These are phyloP conservation scores for Solanum lycopersicoides DNA, from an alignment of 257 asterid species.

Conservation along the genomic window DNA sequence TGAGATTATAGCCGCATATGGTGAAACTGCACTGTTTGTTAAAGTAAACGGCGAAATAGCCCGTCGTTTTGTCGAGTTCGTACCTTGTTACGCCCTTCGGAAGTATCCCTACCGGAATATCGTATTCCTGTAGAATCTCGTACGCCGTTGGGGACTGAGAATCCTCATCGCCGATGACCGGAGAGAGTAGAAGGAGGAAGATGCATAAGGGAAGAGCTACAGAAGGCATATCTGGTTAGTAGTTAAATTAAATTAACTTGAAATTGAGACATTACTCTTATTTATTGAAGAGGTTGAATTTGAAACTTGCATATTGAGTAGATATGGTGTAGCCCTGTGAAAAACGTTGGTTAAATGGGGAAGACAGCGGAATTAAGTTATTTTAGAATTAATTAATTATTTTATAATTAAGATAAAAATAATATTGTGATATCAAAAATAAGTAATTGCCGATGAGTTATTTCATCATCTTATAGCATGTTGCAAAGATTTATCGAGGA, in stretches of 20 bases:
- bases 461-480: too few species aligned
- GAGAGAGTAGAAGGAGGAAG: neutral
- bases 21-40: constrained; percentile 31
- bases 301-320: neutral
- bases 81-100: constrained; percentile 46
- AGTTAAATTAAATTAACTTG: neutral
- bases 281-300: neutral
- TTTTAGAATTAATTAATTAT: too few species aligned
- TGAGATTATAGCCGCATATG: constrained; percentile 20
- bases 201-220: neutral
- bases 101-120: constrained; percentile 44
- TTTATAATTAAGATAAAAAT: too few species aligned
- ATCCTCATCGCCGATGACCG: neutral
- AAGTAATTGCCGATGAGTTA: too few species aligned
- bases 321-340: neutral
- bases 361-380: neutral
- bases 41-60: constrained; percentile 29
- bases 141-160: constrained; percentile 9
- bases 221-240: neutral
- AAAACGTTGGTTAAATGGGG: neutral
- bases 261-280: neutral
- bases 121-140: constrained; percentile 31
- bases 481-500: too few species aligned
- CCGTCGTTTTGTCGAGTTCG: constrained; percentile 20
- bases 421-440: too few species aligned